Evolutionary conservation across 352 stramenopile species (phyloP), one percentile per base, ranked within the genome.

Genomic region (Phytophthora litchii): DNA sequence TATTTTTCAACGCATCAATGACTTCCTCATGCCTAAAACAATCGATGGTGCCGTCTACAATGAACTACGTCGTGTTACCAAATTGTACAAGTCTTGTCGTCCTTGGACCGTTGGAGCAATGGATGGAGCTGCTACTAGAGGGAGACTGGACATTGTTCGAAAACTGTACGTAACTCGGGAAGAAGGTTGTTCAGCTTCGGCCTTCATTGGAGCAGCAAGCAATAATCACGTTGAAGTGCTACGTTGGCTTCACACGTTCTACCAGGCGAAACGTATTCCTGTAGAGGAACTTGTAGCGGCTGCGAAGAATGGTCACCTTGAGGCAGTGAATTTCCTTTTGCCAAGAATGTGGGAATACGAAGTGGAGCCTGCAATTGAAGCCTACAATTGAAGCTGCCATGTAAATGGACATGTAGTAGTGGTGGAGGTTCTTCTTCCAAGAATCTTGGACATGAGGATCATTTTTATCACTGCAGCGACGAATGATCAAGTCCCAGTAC

Each of bases 21-120:
- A 44, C 1, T 35, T 60, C 1, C 31, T 60, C 1, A 35, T 36
- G 3, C 51, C 40, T 1, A n/a, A 3, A 35, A 60, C 51, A 1
- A 45, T 52, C 31, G 51, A 60, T 17, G 40, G 19, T 13, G 51
- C 29, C 1, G 29, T 60, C 16, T 60, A 44, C 40, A 60, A 52
- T 2, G 51, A 43, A 1, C 40, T 60, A 6, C 40, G 8, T 13
- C 34, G 43, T 13, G 5, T 60, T 1, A 9, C 44, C 7, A 10
- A 42, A 43, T 29, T 29, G 8, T 59, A 43, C 38, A 40, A 20
- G 35, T 17, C 27, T 16, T 42, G 42, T 17, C 41, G 29, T n/a
- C 51, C 51, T 14, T 48, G 42, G 19, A 60, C 51, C 6, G 12
- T 43, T 3, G 51, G 38, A n/a, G 51, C 51, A 9, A 58, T 60